A percentile compares a stretch with the other conserved stretches of the same genome.
Evolutionary conservation across 345 rosid genomes (phyloP).

Genomic region (Lepidium didymum): DNA sequence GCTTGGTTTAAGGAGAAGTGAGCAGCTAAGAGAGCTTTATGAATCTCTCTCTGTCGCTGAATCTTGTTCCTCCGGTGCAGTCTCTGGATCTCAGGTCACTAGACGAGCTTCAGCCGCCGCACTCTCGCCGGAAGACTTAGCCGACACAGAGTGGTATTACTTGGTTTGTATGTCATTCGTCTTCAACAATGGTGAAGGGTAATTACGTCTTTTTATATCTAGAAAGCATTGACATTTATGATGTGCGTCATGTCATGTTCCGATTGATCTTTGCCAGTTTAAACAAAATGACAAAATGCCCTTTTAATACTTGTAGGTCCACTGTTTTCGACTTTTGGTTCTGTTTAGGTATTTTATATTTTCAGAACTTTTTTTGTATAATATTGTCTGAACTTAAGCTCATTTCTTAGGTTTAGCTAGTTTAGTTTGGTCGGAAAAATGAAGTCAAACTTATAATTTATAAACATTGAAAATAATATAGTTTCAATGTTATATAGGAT

Average conservation of each 20-base stretch:
- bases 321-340: background rate
- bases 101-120: constrained; percentile 71
- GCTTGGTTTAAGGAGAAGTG: constrained; percentile 69
- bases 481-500: background rate
- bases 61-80: constrained; percentile 27
- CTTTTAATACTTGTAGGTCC: constrained; percentile 14
- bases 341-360: background rate
- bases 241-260: constrained; percentile 13
- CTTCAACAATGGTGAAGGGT: constrained; percentile 86
- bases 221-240: constrained; percentile 11
- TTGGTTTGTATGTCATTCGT: constrained; percentile 95
- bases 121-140: constrained; percentile 87
- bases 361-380: background rate
- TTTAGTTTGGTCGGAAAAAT: background rate
- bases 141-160: constrained; percentile 95
- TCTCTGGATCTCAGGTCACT: constrained; percentile 14
- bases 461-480: background rate
- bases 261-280: constrained; percentile 9
- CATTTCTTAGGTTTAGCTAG: too few relatives aligned
- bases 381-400: background rate
- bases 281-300: background rate
- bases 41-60: constrained; percentile 55
- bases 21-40: constrained; percentile 72
- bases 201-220: constrained; percentile 13
- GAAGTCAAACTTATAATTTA: background rate